Evolutionary conservation across 129 eudicot genomes (phyloP).

Genomic region (Apium graveolens): DNA sequence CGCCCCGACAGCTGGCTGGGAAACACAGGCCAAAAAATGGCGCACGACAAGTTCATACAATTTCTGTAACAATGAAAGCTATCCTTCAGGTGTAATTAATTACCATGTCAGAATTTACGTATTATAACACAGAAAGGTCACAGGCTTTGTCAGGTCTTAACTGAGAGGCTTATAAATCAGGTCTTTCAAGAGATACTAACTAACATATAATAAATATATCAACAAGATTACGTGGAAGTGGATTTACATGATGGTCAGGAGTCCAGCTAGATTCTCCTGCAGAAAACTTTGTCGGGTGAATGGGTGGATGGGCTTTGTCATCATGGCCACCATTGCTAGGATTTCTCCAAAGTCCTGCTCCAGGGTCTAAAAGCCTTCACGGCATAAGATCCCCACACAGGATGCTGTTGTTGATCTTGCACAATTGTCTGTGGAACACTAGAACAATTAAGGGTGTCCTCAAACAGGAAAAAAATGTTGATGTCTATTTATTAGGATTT

Average conservation of each 20-base stretch:
- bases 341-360: slow-evolving; percentile 79
- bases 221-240: neutral
- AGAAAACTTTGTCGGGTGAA: slow-evolving; percentile 94
- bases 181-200: neutral
- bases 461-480: neutral
- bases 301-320: slow-evolving; percentile 99
- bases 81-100: neutral
- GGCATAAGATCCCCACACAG: slow-evolving; percentile 83
- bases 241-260: slow-evolving; percentile 76
- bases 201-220: neutral
- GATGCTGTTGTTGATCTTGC: slow-evolving; percentile 85
- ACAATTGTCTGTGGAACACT: slow-evolving; percentile 61
- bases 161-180: neutral
- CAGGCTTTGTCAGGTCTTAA: neutral
- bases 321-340: slow-evolving; percentile 89
- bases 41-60: slow-evolving; percentile 94
- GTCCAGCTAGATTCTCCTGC: slow-evolving; percentile 91
- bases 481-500: neutral
- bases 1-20: slow-evolving; percentile 93
- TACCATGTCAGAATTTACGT: neutral
- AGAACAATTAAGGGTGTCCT: slow-evolving; percentile 6
- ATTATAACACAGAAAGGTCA: neutral
- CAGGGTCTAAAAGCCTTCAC: slow-evolving; percentile 71
- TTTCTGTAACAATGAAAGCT: slow-evolving; percentile 40
- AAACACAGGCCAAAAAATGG: slow-evolving; percentile 94